These are phyloP conservation scores for Trichoderma endophyticum DNA, from an alignment of 2,329 filamentous ascomycete genomes.

Conservation along the genomic window DNA sequence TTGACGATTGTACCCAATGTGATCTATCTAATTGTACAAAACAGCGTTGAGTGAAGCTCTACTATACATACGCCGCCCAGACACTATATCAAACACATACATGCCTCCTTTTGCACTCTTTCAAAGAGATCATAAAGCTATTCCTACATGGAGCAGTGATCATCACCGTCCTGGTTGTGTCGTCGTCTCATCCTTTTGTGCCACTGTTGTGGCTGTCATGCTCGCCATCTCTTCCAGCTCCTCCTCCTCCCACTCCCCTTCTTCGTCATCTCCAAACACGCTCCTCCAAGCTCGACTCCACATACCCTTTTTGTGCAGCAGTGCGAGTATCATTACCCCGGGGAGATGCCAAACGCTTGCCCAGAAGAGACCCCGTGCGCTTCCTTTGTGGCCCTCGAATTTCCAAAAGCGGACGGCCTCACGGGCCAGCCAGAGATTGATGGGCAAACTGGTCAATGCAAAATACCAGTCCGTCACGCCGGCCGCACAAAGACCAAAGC, in stretches of 20 bases:
- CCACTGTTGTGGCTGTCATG: conserved; percentile 32
- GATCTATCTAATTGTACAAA: conserved; percentile 17
- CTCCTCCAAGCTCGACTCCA: conserved; percentile 79
- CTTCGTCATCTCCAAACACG: conserved; percentile 53
- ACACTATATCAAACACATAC: not conserved
- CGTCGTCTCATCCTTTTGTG: conserved; percentile 22
- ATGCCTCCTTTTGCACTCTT: not conserved
- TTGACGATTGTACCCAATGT: conserved; percentile 5
- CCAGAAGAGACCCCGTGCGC: conserved; percentile 86
- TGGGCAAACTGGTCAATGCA: conserved; percentile 71
- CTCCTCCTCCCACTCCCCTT: conserved; percentile 58
- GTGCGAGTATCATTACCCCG: conserved; percentile 80
- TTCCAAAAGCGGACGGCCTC: conserved; percentile 82
- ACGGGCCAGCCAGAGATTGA: conserved; percentile 81
- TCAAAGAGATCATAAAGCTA: not conserved
- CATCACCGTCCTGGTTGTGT: conserved; percentile 21
- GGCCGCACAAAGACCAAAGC: conserved; percentile 71
- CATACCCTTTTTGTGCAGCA: conserved; percentile 90
- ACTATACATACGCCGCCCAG: conserved; percentile 9
- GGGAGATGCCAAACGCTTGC: conserved; percentile 96
- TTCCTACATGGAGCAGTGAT: not conserved
- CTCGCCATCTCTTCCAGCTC: conserved; percentile 42
- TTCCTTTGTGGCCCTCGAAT: conserved; percentile 72
- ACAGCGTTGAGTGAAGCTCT: conserved; percentile 4
- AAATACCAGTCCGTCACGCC: conserved; percentile 86